A percentile compares a stretch with the other conserved stretches of the same genome.
Conservation (phyloP, 2,329 filamentous ascomycete genomes). For the Aspergillus pseudoglaucus region DNA sequence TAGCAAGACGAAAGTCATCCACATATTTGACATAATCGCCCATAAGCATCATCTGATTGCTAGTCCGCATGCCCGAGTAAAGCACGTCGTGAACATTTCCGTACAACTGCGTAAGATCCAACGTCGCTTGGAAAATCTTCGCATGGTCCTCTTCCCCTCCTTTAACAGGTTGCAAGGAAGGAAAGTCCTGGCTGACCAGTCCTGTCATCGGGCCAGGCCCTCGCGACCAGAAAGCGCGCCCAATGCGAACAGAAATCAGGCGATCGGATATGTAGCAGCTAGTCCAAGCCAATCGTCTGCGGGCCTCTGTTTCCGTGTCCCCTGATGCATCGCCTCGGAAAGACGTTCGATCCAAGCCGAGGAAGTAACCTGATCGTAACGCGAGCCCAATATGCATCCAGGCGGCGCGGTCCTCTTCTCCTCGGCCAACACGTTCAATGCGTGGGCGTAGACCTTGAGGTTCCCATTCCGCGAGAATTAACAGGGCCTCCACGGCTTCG, state of each 20-base stretch:
- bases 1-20: constrained; percentile 63
- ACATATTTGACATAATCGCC: constrained; percentile 70
- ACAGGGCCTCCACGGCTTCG: constrained; percentile 63
- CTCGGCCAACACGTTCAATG: constrained; percentile 59
- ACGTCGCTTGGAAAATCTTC: constrained; percentile 62
- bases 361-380: constrained; percentile 62
- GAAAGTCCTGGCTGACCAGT: constrained; percentile 60
- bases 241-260: constrained; percentile 63
- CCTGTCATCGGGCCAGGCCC: constrained; percentile 62
- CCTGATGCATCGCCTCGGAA: constrained; percentile 55
- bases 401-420: constrained; percentile 66
- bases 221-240: constrained; percentile 67
- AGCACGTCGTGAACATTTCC: constrained; percentile 68
- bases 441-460: constrained; percentile 57
- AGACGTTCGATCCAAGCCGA: constrained; percentile 62
- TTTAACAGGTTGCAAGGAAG: constrained; percentile 54
- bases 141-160: constrained; percentile 61
- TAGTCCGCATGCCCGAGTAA: constrained; percentile 64
- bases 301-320: constrained; percentile 54
- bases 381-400: constrained; percentile 73
- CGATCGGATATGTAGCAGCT: constrained; percentile 62
- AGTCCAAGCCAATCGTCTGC: constrained; percentile 63
- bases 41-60: constrained; percentile 62
- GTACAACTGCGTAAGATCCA: constrained; percentile 66
- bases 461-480: constrained; percentile 67